Evolutionary conservation across 495 filamentous ascomycete species (phyloP), one percentile per base, ranked within the genome.

Genomic region (Penicillium parvum): DNA sequence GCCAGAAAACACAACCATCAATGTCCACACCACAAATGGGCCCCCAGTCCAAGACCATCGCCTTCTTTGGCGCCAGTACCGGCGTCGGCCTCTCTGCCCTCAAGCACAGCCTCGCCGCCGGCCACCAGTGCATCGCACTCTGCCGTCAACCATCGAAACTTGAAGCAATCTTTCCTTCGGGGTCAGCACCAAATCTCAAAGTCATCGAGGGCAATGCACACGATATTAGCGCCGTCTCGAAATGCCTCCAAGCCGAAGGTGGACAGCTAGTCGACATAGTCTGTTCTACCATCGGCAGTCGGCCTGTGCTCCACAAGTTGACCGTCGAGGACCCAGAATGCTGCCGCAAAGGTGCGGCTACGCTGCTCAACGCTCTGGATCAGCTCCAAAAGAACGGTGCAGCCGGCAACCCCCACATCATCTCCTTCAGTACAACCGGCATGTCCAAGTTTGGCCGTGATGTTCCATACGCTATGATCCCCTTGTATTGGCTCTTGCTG

Each of bases 101-200:
- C 18, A 66, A 65, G 7, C 63, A 64, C 28, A 57, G 71, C 7
- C 71, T 85, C 30, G 62, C 68, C 8, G 68, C 70, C 2, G 73
- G 74, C 32, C 72, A 79, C 44, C 56, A 60, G 33, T 69, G 62
- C 40, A 52, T 53, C 18, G 72, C 79, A 14, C 72, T 83, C 5
- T 81, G 69, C 45, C 81, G 85, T 17, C 78, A 69, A 3, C 81
- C 85, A 3, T 48, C 71, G 32, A 86, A 82, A 56, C 81, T 88
- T 43, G 61, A 56, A 42, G 56, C 55, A 17, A 47, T 73, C 17
- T 63, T 77, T 34, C 52, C 45, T 35, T 50, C 30, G 35, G 72
- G 32, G 18, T 57, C 34, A 28, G 52, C 25, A 53, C 44, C 50
- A 7, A 60, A 74, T 40, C 71, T 84, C 10, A 58, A 52, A 43